These are phyloP conservation scores for Debaryomyces singareniensis DNA, from an alignment of 1,139 yeast species.

Conservation along the genomic window DNA sequence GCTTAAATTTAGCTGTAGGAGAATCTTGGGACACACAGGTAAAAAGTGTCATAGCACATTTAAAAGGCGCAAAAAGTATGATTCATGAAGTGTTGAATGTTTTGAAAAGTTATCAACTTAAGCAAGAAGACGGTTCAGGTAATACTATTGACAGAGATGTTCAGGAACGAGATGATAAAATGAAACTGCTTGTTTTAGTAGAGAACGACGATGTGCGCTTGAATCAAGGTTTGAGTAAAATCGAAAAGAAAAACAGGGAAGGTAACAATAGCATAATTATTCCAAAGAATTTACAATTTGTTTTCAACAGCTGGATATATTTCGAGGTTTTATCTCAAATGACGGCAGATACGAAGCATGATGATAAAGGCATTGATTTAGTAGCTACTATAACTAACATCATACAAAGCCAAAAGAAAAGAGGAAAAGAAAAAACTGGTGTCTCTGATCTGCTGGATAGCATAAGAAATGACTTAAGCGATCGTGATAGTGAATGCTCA, in stretches of 20 bases:
- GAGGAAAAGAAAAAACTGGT: conserved; percentile 4
- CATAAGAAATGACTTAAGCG: not conserved
- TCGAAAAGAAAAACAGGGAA: conserved; percentile 4
- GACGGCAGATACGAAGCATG: conserved; percentile 46
- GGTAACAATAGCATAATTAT: conserved; percentile 9
- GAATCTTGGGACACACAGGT: conserved; percentile 68
- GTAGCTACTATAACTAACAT: conserved; percentile 36
- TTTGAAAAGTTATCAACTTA: conserved; percentile 13
- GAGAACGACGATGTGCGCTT: conserved; percentile 31
- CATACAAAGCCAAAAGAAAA: conserved; percentile 10
- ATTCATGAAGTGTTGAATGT: conserved; percentile 40
- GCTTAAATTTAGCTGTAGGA: conserved; percentile 55
- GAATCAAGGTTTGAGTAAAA: conserved; percentile 1
- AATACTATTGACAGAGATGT: not conserved
- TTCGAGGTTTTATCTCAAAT: conserved; percentile 61
- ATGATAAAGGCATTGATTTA: conserved; percentile 37
- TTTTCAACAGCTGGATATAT: conserved; percentile 61
- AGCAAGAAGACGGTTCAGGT: conserved; percentile 5
- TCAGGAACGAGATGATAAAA: conserved; percentile 2
- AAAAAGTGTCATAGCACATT: conserved; percentile 61
- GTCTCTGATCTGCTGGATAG: conserved; percentile 1
- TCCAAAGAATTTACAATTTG: conserved; percentile 44
- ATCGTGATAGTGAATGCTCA: not conserved
- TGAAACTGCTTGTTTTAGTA: conserved; percentile 21
- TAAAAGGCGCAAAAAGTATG: conserved; percentile 61